These are phyloP conservation scores for Entomortierella parvispora DNA, from an alignment of 192 early-diverging fungal genomes.

Conservation along the genomic window DNA sequence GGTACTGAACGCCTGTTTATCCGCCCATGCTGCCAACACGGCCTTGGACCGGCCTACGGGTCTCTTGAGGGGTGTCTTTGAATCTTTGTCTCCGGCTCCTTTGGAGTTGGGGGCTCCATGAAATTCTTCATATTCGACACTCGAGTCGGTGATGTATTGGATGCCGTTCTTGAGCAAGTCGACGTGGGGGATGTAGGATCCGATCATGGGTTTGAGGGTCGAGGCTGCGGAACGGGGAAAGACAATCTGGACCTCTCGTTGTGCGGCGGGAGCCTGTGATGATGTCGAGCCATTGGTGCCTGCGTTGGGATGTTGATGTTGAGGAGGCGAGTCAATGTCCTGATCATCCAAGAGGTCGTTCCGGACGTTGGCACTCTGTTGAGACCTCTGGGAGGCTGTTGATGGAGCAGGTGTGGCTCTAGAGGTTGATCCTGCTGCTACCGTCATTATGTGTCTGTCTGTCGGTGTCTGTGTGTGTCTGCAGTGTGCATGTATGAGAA, in stretches of 20 bases:
- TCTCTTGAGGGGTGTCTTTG: not conserved
- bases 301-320: not conserved
- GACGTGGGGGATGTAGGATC: slow-evolving; percentile 14
- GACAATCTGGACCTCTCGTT: not conserved
- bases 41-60: slow-evolving; percentile 22
- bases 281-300: slow-evolving; percentile 4
- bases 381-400: not conserved
- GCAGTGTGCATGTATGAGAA: no score
- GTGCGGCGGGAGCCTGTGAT: not conserved
- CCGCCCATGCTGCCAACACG: slow-evolving; percentile 9
- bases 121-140: slow-evolving; percentile 43
- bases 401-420: not conserved
- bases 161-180: slow-evolving; percentile 30
- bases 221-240: slow-evolving; percentile 16
- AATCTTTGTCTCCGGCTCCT: slow-evolving; percentile 18
- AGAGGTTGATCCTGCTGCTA: not conserved
- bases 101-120: slow-evolving; percentile 14
- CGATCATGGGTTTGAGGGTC: slow-evolving; percentile 18
- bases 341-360: no score
- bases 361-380: no score
- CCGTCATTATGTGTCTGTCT: not conserved
- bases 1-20: slow-evolving; percentile 31
- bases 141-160: slow-evolving; percentile 27
- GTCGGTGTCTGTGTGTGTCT: not conserved
- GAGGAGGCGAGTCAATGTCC: no score